phyloP scores from a whole-genome alignment of 2,329 filamentous ascomycete genomes.

The Ophiosphaerella herpotricha region DNA sequence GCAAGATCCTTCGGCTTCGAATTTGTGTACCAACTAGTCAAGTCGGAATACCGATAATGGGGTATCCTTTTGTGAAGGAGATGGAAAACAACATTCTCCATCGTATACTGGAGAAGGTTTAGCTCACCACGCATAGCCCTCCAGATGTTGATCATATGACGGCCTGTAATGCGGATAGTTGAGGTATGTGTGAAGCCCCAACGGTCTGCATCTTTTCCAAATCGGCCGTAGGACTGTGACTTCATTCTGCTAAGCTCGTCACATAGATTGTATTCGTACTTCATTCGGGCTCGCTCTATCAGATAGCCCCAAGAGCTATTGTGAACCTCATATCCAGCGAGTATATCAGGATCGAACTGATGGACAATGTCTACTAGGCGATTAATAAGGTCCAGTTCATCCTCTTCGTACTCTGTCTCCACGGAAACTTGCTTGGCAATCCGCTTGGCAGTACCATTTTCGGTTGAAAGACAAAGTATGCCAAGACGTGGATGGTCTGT shows the following conservation, averaged over 20 bases:
- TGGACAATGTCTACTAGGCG: constrained; percentile 87
- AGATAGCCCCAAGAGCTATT: constrained; percentile 94
- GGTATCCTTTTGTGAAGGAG: constrained; percentile 85
- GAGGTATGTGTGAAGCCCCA: constrained; percentile 97
- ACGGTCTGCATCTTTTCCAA: constrained; percentile 82
- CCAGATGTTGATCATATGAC: constrained; percentile 98
- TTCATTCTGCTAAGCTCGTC: constrained; percentile 92
- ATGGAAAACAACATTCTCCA: constrained; percentile 96
- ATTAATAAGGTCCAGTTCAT: constrained; percentile 83
- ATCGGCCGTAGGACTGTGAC: constrained; percentile 77
- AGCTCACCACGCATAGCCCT: constrained; percentile 92
- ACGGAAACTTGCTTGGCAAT: constrained; percentile 65
- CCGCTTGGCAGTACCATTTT: constrained; percentile 62
- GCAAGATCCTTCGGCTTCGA: constrained; percentile 69
- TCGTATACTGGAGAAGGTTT: constrained; percentile 88
- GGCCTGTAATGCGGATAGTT: constrained; percentile 86
- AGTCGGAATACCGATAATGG: constrained; percentile 77
- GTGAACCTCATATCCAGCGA: constrained; percentile 95
- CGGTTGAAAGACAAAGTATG: constrained; percentile 71
- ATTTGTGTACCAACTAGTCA: constrained; percentile 82
- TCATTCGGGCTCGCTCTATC: constrained; percentile 82
- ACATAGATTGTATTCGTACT: constrained; percentile 88
- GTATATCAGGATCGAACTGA: constrained; percentile 82
- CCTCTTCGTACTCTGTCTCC: constrained; percentile 73
- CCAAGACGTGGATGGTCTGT: constrained; percentile 66